These are phyloP conservation scores for Gossypium arboreum DNA, from an alignment of 345 rosid genomes.

Conservation along the genomic window DNA sequence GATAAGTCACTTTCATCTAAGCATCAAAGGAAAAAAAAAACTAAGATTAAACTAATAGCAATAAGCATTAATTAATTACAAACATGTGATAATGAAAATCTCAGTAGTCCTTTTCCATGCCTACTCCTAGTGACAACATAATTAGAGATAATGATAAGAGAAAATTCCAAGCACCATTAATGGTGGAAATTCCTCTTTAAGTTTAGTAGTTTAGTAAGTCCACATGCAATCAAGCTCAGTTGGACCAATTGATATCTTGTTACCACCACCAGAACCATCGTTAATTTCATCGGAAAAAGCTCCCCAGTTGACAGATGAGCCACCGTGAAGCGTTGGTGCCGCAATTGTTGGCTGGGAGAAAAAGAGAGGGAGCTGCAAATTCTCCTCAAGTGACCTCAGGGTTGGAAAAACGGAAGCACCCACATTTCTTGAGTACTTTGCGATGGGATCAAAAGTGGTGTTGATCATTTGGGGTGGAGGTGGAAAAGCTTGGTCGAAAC, in stretches of 20 bases:
- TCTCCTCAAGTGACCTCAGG: conserved; percentile 77
- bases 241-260: conserved; percentile 39
- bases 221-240: conserved; percentile 81
- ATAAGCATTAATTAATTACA: neutral
- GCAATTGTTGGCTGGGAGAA: conserved; percentile 33
- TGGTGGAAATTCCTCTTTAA: neutral
- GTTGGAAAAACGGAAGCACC: conserved; percentile 48
- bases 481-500: conserved; percentile 33
- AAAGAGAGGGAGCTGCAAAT: conserved; percentile 57
- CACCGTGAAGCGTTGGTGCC: conserved; percentile 23
- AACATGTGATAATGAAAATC: neutral
- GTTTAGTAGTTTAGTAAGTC: conserved; percentile 33
- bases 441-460: conserved; percentile 1
- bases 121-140: neutral
- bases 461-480: conserved; percentile 12
- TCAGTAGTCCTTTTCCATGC: neutral
- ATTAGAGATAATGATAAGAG: neutral
- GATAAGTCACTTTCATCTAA: neutral
- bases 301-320: conserved; percentile 40
- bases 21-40: neutral
- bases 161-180: neutral
- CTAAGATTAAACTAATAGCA: neutral
- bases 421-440: conserved; percentile 28
- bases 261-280: conserved; percentile 12
- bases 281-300: conserved; percentile 23